Evolutionary conservation across 1,284 basidiomycete species (phyloP), one percentile per base, ranked within the genome.

Genomic region (Cutaneotrichosporon sp.): DNA sequence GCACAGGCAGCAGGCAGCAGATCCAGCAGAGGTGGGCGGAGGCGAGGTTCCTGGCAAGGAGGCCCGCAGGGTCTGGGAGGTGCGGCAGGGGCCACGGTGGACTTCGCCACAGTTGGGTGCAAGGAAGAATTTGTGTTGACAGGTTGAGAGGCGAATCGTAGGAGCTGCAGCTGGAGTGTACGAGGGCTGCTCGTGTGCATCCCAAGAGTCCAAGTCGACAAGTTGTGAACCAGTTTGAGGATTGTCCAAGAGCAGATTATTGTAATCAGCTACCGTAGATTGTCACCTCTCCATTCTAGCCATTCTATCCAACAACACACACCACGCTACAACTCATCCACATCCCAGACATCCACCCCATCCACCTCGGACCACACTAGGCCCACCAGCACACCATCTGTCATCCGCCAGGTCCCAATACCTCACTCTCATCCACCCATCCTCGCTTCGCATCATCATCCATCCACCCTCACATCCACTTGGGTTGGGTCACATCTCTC

Each of bases 71-170:
- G 36, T 9, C 34, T 16, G 34, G 10, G 34, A 36, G 34, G n/a
- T n/a, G n/a, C 29, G 11, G 14, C 6, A n/a, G 13, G 36, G 36
- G 36, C 36, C 36, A 38, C 36, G 34, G 34, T 36, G 11, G 34
- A 36, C 34, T 36, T 38, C 29, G 29, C 29, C 29, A 29, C 29
- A 29, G 18, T 42, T n/a, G 38, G 38, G 5, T n/a, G 18, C 38
- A 42, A n/a, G 38, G 38, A 42, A 42, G 38, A 42, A 42, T 42
- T 42, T 42, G 38, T 42, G 38, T 42, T 42, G 38, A 42, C 38
- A 42, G 38, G 18, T 42, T 42, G 16, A n/a, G 38, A 42, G 38
- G 18, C 38, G 38, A 42, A 42, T 42, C 38, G 38, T n/a, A 42
- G 18, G 6, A 36, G 13, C 29, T 29, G 29, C 5, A 29, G 29